phyloP scores from a whole-genome alignment of 2,329 filamentous ascomycete species.

The Albifimbria verrucaria region DNA sequence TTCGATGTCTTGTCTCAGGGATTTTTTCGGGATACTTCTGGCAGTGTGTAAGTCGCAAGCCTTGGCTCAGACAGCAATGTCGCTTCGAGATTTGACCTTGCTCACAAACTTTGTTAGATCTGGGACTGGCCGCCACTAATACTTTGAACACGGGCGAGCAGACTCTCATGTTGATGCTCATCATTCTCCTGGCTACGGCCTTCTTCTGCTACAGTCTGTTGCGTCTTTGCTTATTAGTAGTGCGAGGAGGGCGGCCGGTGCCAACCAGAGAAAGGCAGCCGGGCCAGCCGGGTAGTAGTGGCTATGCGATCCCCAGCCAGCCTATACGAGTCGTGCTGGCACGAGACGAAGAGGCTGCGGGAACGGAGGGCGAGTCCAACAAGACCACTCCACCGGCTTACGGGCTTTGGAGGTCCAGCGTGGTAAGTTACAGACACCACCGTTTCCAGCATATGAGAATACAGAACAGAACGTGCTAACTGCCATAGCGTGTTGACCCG shows the following conservation, averaged over 20 bases:
- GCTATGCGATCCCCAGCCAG: slow-evolving; percentile 65
- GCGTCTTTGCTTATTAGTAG: slow-evolving; percentile 65
- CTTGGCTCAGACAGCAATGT: too few relatives aligned
- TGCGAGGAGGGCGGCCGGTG: slow-evolving; percentile 40
- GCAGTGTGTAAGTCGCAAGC: slow-evolving; percentile 58
- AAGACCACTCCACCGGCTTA: slow-evolving; percentile 76
- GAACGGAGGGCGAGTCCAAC: slow-evolving; percentile 49
- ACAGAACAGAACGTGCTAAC: not conserved
- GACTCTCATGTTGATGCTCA: slow-evolving; percentile 74
- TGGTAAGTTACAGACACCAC: slow-evolving; percentile 51
- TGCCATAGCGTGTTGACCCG: slow-evolving; percentile 66
- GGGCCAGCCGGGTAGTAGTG: slow-evolving; percentile 52
- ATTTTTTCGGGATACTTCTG: slow-evolving; percentile 57
- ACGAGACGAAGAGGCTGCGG: slow-evolving; percentile 68
- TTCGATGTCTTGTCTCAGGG: slow-evolving; percentile 64
- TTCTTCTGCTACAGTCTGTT: slow-evolving; percentile 80
- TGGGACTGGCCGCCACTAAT: slow-evolving; percentile 66
- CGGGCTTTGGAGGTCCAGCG: slow-evolving; percentile 78
- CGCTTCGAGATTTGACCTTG: not conserved
- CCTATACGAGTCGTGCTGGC: slow-evolving; percentile 77
- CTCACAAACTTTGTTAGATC: slow-evolving; percentile 47
- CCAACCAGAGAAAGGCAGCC: slow-evolving; percentile 18
- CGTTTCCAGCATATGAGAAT: not conserved
- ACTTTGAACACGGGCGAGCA: slow-evolving; percentile 66
- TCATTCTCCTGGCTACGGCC: slow-evolving; percentile 70